A percentile compares a stretch with the other conserved stretches of the same genome.
Conservation (phyloP, 805 yeast genomes). For the Spathaspora passalidarum region DNA sequence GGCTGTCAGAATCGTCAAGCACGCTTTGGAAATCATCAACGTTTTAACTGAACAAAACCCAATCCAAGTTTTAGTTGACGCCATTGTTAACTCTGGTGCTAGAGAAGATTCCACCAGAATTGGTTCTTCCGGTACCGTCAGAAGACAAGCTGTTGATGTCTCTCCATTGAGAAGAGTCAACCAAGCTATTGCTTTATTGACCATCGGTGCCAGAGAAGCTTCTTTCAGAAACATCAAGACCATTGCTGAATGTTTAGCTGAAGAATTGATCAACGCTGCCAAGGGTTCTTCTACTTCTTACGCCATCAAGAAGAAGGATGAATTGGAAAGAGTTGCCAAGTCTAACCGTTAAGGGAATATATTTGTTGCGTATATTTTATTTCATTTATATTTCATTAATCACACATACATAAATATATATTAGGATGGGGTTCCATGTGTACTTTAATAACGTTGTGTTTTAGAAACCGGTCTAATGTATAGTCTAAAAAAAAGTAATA, state of each 20-base stretch:
- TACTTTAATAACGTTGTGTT: constrained; percentile 1
- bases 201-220: constrained; percentile 99
- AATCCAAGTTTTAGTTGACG: constrained; percentile 97
- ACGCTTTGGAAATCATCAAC: constrained; percentile 96
- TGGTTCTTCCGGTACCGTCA: constrained; percentile 99
- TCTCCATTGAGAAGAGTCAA: constrained; percentile 99
- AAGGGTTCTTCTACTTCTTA: constrained; percentile 99
- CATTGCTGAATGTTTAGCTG: constrained; percentile 99
- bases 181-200: constrained; percentile 97
- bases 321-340: constrained; percentile 99
- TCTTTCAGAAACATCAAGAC: constrained; percentile 99
- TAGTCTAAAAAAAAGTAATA: not conserved
- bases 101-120: constrained; percentile 99
- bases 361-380: constrained; percentile 3
- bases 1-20: constrained; percentile 99
- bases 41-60: constrained; percentile 99
- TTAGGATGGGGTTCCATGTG: constrained; percentile 6
- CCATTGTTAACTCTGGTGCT: constrained; percentile 99
- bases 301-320: constrained; percentile 99
- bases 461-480: constrained; percentile 2
- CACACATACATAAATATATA: constrained; percentile 5
- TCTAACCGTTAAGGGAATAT: constrained; percentile 88
- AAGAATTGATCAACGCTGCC: constrained; percentile 99
- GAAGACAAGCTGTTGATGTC: constrained; percentile 99
- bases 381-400: constrained; percentile 2